phyloP scores from a whole-genome alignment of 495 filamentous ascomycete species.

The Aspergillus bertholletiae region DNA sequence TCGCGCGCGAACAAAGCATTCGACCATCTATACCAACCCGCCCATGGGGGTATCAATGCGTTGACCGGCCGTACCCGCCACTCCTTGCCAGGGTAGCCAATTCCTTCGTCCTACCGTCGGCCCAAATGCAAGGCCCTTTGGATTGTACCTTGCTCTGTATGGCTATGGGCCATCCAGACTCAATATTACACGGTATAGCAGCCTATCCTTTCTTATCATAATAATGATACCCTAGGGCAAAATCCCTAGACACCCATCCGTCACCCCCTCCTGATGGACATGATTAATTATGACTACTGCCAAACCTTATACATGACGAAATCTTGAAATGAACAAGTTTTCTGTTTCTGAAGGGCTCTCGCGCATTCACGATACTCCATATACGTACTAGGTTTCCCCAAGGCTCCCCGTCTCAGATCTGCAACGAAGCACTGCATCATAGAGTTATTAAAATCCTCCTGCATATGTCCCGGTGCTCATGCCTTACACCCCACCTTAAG shows the following conservation, averaged over 20 bases:
- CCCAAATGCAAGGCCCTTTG: not conserved
- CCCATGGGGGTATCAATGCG: not conserved
- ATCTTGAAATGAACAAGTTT: not conserved
- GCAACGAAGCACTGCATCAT: too few species aligned
- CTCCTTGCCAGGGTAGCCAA: not conserved
- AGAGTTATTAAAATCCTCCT: too few species aligned
- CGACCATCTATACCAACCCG: too few species aligned
- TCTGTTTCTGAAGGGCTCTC: not conserved
- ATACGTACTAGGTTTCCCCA: not conserved
- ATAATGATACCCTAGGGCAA: not conserved
- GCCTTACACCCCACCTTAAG: too few species aligned
- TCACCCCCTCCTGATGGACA: not conserved
- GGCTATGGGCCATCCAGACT: not conserved
- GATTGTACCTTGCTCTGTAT: not conserved
- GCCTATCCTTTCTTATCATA: not conserved
- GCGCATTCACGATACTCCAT: not conserved
- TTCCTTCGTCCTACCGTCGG: not conserved
- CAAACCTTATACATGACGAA: not conserved
- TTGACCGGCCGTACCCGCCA: not conserved
- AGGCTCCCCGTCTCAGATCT: too few species aligned
- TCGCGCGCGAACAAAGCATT: not conserved
- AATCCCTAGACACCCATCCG: not conserved
- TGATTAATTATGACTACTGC: not conserved
- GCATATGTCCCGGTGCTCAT: too few species aligned
- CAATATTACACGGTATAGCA: not conserved